These are phyloP conservation scores for Fusarium drepaniforme DNA, from an alignment of 2,329 filamentous ascomycete genomes.

Conservation along the genomic window DNA sequence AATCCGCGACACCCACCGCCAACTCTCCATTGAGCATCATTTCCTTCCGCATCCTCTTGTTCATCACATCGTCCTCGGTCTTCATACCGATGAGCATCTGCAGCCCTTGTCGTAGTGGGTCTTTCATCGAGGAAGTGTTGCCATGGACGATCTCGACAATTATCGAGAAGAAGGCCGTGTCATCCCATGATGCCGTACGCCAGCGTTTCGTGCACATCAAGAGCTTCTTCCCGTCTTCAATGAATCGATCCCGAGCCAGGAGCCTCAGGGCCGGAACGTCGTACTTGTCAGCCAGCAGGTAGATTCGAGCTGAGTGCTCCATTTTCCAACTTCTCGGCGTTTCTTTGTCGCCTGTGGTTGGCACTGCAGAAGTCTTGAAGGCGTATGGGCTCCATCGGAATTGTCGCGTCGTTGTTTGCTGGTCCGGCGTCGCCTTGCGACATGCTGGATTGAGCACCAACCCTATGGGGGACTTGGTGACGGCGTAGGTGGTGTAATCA, in stretches of 20 bases:
- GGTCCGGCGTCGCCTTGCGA: neutral
- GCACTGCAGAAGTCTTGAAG: neutral
- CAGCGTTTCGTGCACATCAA: neutral
- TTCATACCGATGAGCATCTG: no score
- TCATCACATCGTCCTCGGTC: no score
- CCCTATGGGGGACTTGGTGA: no score
- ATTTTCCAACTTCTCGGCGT: neutral
- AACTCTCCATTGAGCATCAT: no score
- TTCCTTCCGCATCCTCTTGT: no score
- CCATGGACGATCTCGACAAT: no score
- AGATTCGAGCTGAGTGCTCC: neutral
- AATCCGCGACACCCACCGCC: no score
- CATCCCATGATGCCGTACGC: neutral
- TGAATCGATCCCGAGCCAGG: neutral
- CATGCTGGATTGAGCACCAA: neutral
- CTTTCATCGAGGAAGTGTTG: no score
- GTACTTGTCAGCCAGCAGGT: neutral
- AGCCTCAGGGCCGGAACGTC: neutral
- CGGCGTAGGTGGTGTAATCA: no score
- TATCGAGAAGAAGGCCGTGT: neutral
- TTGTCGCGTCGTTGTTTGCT: neutral
- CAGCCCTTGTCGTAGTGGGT: no score
- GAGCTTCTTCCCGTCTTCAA: neutral
- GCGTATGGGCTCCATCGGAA: neutral
- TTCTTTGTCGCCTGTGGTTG: neutral